phyloP scores from a whole-genome alignment of 2,329 filamentous ascomycete species.

The Lachnellula cervina region DNA sequence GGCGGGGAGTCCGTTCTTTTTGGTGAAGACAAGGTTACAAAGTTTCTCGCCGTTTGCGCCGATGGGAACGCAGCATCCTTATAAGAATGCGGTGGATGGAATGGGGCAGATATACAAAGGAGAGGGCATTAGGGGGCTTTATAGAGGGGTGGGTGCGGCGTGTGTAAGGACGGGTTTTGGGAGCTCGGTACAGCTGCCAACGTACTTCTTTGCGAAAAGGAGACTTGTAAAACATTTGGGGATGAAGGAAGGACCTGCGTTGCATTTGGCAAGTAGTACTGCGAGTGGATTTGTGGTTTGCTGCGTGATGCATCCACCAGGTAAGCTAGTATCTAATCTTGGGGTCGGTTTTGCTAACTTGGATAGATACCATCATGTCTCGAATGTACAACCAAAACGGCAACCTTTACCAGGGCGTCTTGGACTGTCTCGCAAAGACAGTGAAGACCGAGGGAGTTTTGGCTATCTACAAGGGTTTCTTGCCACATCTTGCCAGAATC shows the following conservation, averaged over 20 bases:
- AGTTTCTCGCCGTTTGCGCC: conserved; percentile 89
- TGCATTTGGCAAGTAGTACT: conserved; percentile 86
- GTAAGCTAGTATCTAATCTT: conserved; percentile 41
- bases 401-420: conserved; percentile 88
- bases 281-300: conserved; percentile 94
- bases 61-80: conserved; percentile 94
- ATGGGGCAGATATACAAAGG: conserved; percentile 69
- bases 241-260: conserved; percentile 83
- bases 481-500: conserved; percentile 90
- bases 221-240: conserved; percentile 74
- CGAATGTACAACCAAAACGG: conserved; percentile 98
- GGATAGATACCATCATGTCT: conserved; percentile 88
- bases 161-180: conserved; percentile 97
- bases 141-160: conserved; percentile 84
- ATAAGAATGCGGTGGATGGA: conserved; percentile 80
- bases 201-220: conserved; percentile 96
- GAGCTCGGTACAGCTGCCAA: conserved; percentile 91
- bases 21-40: conserved; percentile 94
- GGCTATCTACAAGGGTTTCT: conserved; percentile 96
- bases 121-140: conserved; percentile 78
- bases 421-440: conserved; percentile 89
- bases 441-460: conserved; percentile 85
- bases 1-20: conserved; percentile 93
- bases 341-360: conserved; percentile 9
- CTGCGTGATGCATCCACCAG: conserved; percentile 95